These are phyloP conservation scores for Clavaria fumosa DNA, from an alignment of 768 basidiomycete genomes.

Conservation along the genomic window DNA sequence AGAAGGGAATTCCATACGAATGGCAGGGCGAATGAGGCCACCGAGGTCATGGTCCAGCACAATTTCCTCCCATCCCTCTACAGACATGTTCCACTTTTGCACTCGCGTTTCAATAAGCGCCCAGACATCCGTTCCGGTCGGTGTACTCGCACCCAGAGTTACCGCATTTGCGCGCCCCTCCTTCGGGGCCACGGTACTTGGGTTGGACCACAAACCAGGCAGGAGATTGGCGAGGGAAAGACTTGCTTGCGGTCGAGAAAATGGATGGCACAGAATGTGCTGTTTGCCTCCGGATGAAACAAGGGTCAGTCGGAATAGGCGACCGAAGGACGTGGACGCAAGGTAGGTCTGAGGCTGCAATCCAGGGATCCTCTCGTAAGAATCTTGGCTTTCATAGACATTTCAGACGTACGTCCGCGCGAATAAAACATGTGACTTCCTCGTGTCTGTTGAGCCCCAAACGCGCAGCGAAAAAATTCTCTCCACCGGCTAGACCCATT, in stretches of 20 bases:
- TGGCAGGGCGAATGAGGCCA: constrained; percentile 28
- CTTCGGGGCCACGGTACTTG: constrained; percentile 19
- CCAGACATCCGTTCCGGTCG: constrained; percentile 46
- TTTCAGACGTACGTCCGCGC: constrained; percentile 37
- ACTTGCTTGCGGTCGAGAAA: constrained; percentile 37
- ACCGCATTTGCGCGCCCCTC: constrained; percentile 53
- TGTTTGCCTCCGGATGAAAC: constrained; percentile 57
- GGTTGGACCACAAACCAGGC: constrained; percentile 25
- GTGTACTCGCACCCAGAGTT: constrained; percentile 29
- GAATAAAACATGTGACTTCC: constrained; percentile 47
- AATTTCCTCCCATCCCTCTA: constrained; percentile 59
- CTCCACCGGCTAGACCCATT: constrained; percentile 68
- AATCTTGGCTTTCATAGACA: too few relatives aligned
- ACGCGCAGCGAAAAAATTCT: constrained; percentile 38
- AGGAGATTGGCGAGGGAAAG: constrained; percentile 27
- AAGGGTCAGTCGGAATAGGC: constrained; percentile 46
- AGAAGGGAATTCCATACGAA: constrained; percentile 27
- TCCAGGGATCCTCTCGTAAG: too few relatives aligned
- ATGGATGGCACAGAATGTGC: constrained; percentile 40
- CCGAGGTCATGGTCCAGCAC: constrained; percentile 41
- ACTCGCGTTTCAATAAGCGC: constrained; percentile 49
- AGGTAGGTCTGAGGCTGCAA: constrained; percentile 49
- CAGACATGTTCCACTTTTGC: constrained; percentile 54
- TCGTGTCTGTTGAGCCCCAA: constrained; percentile 40
- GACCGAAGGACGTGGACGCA: constrained; percentile 51